phyloP scores from a whole-genome alignment of 164 flowering plant genomes.

The Pachysandra terminalis region DNA sequence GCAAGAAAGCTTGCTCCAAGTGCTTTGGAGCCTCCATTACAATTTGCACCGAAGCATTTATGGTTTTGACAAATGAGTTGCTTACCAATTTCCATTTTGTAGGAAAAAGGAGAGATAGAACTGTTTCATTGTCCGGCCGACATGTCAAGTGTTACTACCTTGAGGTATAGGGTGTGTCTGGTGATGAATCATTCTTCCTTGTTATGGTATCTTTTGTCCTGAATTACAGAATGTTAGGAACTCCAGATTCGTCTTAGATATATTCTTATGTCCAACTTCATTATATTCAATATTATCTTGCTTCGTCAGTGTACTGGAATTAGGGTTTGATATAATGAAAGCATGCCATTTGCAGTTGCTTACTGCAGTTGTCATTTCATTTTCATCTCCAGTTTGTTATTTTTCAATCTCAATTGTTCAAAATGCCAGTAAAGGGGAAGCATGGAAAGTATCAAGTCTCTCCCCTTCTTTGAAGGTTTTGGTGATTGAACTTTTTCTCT shows the following conservation, averaged over 20 bases:
- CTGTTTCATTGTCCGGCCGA: neutral
- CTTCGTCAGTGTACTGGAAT: too few species aligned
- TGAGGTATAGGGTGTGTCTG: neutral
- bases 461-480: too few species aligned
- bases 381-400: too few species aligned
- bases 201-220: neutral
- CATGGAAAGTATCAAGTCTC: too few species aligned
- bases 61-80: conserved; percentile 14
- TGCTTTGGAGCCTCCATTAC: conserved; percentile 26
- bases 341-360: too few species aligned
- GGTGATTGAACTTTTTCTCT: too few species aligned
- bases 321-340: too few species aligned
- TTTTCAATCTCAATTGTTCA: too few species aligned
- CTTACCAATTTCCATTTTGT: neutral
- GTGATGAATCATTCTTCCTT: neutral
- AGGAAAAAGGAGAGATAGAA: neutral
- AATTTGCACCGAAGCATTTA: conserved; percentile 13
- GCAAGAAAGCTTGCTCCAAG: conserved; percentile 32
- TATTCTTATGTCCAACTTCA: neutral
- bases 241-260: neutral
- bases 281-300: neutral
- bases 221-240: neutral
- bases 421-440: too few species aligned
- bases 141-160: too few species aligned
- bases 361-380: too few species aligned